Base-by-base conservation (phyloP, 2,329 filamentous ascomycete species). In the Epichloe scottii region DNA sequence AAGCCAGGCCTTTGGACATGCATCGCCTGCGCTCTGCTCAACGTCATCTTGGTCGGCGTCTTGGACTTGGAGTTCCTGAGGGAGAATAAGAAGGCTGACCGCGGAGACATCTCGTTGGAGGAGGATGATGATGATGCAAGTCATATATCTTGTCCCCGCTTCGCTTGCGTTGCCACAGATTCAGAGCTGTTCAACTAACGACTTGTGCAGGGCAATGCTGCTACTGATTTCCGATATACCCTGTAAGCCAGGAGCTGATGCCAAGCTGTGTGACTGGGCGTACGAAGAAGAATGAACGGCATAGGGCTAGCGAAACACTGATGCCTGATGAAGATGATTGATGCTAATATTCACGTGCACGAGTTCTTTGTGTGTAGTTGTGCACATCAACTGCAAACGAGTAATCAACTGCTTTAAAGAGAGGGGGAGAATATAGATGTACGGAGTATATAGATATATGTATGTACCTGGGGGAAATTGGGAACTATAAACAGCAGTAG, bases 1-100 rank as follows among this genome's bases (percentile, higher is more conserved):
- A 69, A 63, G 58, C 77, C 77, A 0, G 77, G 77, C 23, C 65
- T 80, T 57, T 80, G 72, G 50, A 71, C 76, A 5, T 78, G 76
- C 62, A 75, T 81, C 42, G 70, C 76, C 1, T 75, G 70, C 56
- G 68, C 66, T 23, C 57, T 74, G 2, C 54, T 79, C 44, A 74
- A 62, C 23, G 59, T 79, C 3, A 30, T 77, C 4, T 54, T 78
- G 17, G 74, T 79, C 1, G 48, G 57, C 2, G 8, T 71, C 0
- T 60, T 71, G 23, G 71, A 68, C 21, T 26, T 72, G 3, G 62
- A 66, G 4, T 77, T 73, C 54, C 66, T 64, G 53, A 54, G 66
- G 14, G 60, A 69, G 56, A 79, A 81, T 56, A 62, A 58, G 51
- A 69, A 71, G 61, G 77, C 77, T 0, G 75, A 79, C n/a, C 63